phyloP scores from a whole-genome alignment of 495 filamentous ascomycete genomes.

The Aspergillus sclerotiicarbonarius region DNA sequence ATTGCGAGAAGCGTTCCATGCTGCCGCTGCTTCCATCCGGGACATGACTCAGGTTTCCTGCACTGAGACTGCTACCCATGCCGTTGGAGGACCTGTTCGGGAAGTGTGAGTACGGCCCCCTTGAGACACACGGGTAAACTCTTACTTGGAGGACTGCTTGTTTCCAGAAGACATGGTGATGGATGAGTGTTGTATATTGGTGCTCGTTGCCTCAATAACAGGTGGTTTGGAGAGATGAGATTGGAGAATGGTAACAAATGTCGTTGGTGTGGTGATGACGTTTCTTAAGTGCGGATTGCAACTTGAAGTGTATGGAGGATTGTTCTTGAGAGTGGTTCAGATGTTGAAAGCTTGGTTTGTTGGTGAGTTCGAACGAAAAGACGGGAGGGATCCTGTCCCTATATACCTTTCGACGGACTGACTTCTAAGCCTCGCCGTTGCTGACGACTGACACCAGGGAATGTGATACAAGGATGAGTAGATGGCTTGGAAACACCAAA shows the following conservation, averaged over 20 bases:
- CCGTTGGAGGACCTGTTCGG: slow-evolving; percentile 22
- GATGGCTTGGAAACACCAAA: slow-evolving; percentile 2
- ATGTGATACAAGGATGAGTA: slow-evolving; percentile 18
- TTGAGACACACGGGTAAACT: not conserved
- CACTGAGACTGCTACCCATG: slow-evolving; percentile 23
- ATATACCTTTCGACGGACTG: slow-evolving; percentile 12
- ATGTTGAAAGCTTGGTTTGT: not conserved
- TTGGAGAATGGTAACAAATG: too few species aligned
- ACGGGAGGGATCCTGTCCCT: slow-evolving; percentile 2
- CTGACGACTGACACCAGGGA: slow-evolving; percentile 8
- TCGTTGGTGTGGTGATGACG: not conserved
- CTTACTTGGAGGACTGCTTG: slow-evolving; percentile 19
- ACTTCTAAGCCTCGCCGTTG: not conserved
- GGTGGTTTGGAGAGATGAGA: not conserved
- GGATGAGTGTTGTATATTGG: slow-evolving; percentile 14
- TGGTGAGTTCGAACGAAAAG: slow-evolving; percentile 4
- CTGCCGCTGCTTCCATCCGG: slow-evolving; percentile 26
- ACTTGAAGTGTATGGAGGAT: not conserved
- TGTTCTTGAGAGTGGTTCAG: not conserved
- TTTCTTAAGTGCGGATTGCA: not conserved
- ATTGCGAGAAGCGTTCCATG: slow-evolving; percentile 32
- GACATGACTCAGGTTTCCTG: slow-evolving; percentile 33
- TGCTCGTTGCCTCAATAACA: not conserved
- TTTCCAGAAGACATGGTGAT: slow-evolving; percentile 15
- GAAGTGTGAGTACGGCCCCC: not conserved